A percentile compares a stretch with the other conserved stretches of the same genome.
Evolutionary conservation across 768 basidiomycete genomes (phyloP).

Genomic region (Strobilomyces confusus): DNA sequence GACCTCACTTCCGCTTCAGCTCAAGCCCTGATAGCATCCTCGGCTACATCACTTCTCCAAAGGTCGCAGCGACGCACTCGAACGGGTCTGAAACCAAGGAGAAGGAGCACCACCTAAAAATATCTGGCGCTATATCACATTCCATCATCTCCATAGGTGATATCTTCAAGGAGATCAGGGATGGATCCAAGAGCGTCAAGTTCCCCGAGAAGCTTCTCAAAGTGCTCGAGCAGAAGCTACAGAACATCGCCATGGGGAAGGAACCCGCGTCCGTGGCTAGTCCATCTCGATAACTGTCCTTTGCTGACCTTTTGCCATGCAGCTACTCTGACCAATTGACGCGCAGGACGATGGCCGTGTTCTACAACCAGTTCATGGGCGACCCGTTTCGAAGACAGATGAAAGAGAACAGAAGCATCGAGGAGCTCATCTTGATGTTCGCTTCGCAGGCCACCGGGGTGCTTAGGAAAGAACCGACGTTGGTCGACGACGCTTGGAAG

Average conservation of each 20-base stretch:
- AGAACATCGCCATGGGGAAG: slow-evolving; percentile 91
- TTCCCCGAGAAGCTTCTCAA: slow-evolving; percentile 94
- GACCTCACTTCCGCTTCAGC: slow-evolving; percentile 3
- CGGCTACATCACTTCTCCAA: slow-evolving; percentile 66
- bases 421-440: slow-evolving; percentile 95
- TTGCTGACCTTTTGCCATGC: neutral
- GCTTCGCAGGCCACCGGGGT: slow-evolving; percentile 86
- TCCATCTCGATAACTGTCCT: neutral
- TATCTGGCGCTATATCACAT: slow-evolving; percentile 57
- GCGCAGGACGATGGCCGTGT: slow-evolving; percentile 85
- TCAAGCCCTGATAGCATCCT: slow-evolving; percentile 49
- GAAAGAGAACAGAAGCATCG: slow-evolving; percentile 95
- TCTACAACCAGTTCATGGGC: slow-evolving; percentile 86
- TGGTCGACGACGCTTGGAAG: slow-evolving; percentile 89
- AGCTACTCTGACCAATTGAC: slow-evolving; percentile 87
- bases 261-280: slow-evolving; percentile 69
- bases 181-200: slow-evolving; percentile 80
- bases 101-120: slow-evolving; percentile 63
- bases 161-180: slow-evolving; percentile 73
- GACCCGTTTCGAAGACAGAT: slow-evolving; percentile 84
- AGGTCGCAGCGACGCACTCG: slow-evolving; percentile 33
- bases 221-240: slow-evolving; percentile 83
- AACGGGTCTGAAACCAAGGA: slow-evolving; percentile 43
- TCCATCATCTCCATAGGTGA: slow-evolving; percentile 64
- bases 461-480: slow-evolving; percentile 83